Evolutionary conservation across 2,329 filamentous ascomycete species (phyloP), one percentile per base, ranked within the genome.

Genomic region (Pezicula neosporulosa): DNA sequence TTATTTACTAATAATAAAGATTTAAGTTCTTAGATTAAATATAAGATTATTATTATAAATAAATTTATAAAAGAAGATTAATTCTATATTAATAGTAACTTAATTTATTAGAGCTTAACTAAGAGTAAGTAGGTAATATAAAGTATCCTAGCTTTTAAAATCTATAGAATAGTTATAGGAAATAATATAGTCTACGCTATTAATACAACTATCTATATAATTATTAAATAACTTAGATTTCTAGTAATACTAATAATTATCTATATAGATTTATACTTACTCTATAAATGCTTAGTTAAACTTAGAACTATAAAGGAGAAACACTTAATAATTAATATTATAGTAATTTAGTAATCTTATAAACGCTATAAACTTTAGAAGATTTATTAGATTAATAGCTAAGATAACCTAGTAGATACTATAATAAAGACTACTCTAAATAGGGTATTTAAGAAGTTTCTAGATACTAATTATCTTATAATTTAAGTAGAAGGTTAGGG

Each of bases 1-100:
- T 59, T 42, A 1, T 59, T 59, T 48, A 44, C 42, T 15, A 60
- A 60, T 39, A 58, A 59, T 33, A 48, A 52, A 41, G 51, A 60
- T 41, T 43, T 60, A 6, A 56, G 39, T 24, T 59, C 45, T 6
- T 35, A 60, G 28, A 52, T 62, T 28, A 45, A 55, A 36, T 58
- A 49, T 48, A 27, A 52, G 10, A 57, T 60, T 27, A 43, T 56
- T 16, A n/a, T 62, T 18, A 44, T 24, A 6, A 60, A 59, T 42
- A 24, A 54, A 9, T 9, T n/a, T 8, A 19, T 18, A 6, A 21
- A 8, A 12, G 21, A 54, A 4, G 41, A 52, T 4, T 18, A 39
- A 8, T 59, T 59, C 41, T 24, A 19, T 9, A 38, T 57, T 15
- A 39, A 16, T 13, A 43, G 51, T 0, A 61, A 59, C 45, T 6